phyloP scores from a whole-genome alignment of 768 basidiomycete species.

The Pleurotus pulmonarius region DNA sequence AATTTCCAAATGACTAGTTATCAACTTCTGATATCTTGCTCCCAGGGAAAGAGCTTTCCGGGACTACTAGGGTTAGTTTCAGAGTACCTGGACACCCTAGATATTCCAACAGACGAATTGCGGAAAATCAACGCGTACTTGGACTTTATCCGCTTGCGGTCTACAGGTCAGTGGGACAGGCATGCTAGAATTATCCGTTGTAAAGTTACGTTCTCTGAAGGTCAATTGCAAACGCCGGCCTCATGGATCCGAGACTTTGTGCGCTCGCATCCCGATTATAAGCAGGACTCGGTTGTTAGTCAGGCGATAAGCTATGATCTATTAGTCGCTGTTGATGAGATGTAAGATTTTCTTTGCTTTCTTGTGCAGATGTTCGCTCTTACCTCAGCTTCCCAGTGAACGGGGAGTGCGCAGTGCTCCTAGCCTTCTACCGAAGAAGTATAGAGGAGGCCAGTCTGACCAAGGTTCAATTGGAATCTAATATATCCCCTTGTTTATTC shows the following conservation, averaged over 20 bases:
- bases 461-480: slow-evolving; percentile 35
- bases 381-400: slow-evolving; percentile 41
- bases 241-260: slow-evolving; percentile 95
- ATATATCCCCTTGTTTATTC: slow-evolving; percentile 16
- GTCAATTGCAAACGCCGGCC: slow-evolving; percentile 80
- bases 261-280: slow-evolving; percentile 85
- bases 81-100: slow-evolving; percentile 83
- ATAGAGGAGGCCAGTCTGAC: slow-evolving; percentile 44
- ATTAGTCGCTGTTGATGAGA: slow-evolving; percentile 82
- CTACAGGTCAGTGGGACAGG: slow-evolving; percentile 58
- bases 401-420: slow-evolving; percentile 60
- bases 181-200: background rate
- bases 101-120: slow-evolving; percentile 60
- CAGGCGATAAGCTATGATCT: slow-evolving; percentile 95
- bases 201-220: slow-evolving; percentile 30
- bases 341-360: slow-evolving; percentile 52
- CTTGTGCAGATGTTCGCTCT: background rate
- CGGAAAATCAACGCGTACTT: slow-evolving; percentile 72
- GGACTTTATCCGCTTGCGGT: slow-evolving; percentile 70
- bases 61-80: slow-evolving; percentile 80
- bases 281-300: slow-evolving; percentile 87
- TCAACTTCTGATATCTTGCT: background rate
- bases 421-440: slow-evolving; percentile 61
- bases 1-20: background rate
- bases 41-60: slow-evolving; percentile 64